Base-by-base conservation (phyloP, 176 grass and related monocot genomes). In the Phragmites australis region DNA sequence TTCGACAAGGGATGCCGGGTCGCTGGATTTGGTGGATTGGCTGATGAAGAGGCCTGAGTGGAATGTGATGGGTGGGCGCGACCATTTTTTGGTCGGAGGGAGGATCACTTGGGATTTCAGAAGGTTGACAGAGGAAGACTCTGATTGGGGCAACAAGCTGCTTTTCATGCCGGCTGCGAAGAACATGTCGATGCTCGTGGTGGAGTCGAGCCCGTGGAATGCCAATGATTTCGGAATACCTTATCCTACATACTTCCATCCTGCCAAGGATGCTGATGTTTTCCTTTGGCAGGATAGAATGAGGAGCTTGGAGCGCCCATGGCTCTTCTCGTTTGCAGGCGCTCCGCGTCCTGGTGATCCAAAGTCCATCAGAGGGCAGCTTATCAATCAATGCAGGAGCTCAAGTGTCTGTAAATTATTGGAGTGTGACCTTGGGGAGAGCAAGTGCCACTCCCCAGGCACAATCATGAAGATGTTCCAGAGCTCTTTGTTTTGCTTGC, bases 21-120 rank as follows among this genome's bases (percentile, higher is more conserved):
- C 96, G n/a, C 79, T 88, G 8, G 96, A 99, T 84, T 86, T 99
- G 86, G 88, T 99, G 60, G 76, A 95, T 46, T 95, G 96, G 96
- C 72, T 99, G 53, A 82, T 70, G 72, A 89, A 86, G 67, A 93
- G 87, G 78, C 90, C 90, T 3, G 96, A 95, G 66, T 99, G 96
- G 96, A 66, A 59, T 50, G 90, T 99, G 56, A 99, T 99, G 96
- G 84, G 90, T 0, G 96, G 96, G 13, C 89, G 91, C 40, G 96
- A 99, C 71, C 96, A 99, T 82, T 99, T 99, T 81, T 70, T 99
- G 50, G 96, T 99, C 4, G 96, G 88, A 0, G 96, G 96, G 0
- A 94, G 96, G 81, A 99, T 99, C 14, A 92, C 96, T 1, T 99
- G 96, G 96, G 96, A 99, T 86, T 99, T 99, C 83, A 93, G 96